Evolutionary conservation across 768 basidiomycete species (phyloP), one percentile per base, ranked within the genome.

Genomic region (Tricholoma hemisulphureum): DNA sequence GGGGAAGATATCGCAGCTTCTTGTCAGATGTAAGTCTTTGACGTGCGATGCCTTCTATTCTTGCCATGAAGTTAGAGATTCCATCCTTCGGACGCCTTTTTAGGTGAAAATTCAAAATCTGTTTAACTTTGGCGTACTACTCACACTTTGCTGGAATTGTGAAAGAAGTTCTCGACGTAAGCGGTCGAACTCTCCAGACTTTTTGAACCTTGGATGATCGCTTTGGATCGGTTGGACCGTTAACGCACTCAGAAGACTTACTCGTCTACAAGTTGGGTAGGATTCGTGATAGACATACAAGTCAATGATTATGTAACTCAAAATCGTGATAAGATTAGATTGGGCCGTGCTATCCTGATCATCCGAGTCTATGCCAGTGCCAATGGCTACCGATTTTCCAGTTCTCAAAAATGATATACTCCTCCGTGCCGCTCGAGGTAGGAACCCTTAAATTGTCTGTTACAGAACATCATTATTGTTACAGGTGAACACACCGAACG

Each of bases 371-470:
- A n/a, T n/a, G n/a, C n/a, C 29, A 21, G 29, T 34, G 32, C 14
- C 32, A 60, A 80, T 82, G 79, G 41, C 73, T 59, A 60, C 68
- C 49, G 68, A 72, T 3, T 91, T 93, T 64, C 89, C 89, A 10
- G 80, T 83, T 41, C 77, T 96, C 60, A 86, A 87, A 70, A 97
- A 98, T 70, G 93, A 97, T 70, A 80, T 97, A 43, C 67, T 97
- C 31, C 72, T 97, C 50, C 85, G 95, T n/a, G 94, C 95, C 43
- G 94, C 94, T 55, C 71, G 83, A 71, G 92, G 93, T 84, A 62
- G 51, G 73, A 61, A 18, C n/a, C 4, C 51, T 39, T n/a, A n/a
- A 20, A 35, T 21, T 31, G 1, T 10, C 43, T 14, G 37, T 35
- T 45, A 26, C 32, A 37, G 35, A 18, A 39, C 53, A 31, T 58